phyloP scores from a whole-genome alignment of 192 early-diverging fungal species.

The Lobosporangium transversale region DNA sequence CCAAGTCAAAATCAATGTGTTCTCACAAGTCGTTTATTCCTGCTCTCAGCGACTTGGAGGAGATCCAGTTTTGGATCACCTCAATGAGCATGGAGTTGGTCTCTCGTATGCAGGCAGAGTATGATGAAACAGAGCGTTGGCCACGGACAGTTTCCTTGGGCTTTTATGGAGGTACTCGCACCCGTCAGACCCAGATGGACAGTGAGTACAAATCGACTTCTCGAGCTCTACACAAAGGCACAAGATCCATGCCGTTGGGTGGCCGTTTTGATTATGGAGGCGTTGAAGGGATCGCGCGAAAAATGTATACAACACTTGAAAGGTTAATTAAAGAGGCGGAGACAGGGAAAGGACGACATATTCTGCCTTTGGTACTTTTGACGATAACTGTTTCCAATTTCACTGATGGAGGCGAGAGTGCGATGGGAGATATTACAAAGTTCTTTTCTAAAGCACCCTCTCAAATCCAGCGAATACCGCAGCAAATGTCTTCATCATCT shows the following conservation, averaged over 20 bases:
- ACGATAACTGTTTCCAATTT: slow-evolving; percentile 46
- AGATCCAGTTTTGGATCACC: slow-evolving; percentile 48
- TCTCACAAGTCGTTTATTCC: slow-evolving; percentile 53
- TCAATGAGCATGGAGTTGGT: slow-evolving; percentile 33
- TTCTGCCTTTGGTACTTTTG: slow-evolving; percentile 33
- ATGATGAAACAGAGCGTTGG: slow-evolving; percentile 43
- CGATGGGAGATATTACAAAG: slow-evolving; percentile 47
- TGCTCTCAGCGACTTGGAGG: slow-evolving; percentile 34
- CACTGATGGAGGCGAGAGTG: slow-evolving; percentile 16
- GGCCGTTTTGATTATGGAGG: slow-evolving; percentile 48
- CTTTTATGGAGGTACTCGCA: slow-evolving; percentile 28
- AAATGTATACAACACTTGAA: slow-evolving; percentile 28
- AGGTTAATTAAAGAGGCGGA: slow-evolving; percentile 41
- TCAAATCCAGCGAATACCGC: background rate
- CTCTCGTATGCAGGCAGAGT: slow-evolving; percentile 39
- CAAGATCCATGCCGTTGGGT: slow-evolving; percentile 40
- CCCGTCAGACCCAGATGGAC: background rate
- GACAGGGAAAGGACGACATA: slow-evolving; percentile 19
- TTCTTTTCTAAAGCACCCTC: slow-evolving; percentile 42
- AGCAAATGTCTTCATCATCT: background rate
- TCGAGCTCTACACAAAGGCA: slow-evolving; percentile 22
- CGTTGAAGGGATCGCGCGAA: slow-evolving; percentile 34
- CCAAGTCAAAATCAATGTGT: slow-evolving; percentile 53
- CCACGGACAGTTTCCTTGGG: slow-evolving; percentile 39
- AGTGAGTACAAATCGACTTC: slow-evolving; percentile 11